These are phyloP conservation scores for Blepharisma undulans DNA, from an alignment of 169 alveolate species.

Conservation along the genomic window DNA sequence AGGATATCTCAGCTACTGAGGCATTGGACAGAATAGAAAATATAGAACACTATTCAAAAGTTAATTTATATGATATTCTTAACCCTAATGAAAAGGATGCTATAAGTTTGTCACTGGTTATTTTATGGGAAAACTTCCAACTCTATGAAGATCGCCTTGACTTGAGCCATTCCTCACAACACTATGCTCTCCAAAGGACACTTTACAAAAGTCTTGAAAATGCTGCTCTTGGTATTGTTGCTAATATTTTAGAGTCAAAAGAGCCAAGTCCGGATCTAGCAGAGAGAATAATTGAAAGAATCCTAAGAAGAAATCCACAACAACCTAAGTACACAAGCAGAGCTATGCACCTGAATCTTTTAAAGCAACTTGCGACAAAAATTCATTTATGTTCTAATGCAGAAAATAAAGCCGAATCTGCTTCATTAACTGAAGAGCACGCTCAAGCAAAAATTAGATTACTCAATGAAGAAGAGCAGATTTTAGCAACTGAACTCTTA, in stretches of 20 bases:
- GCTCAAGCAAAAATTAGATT: background rate
- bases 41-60: background rate
- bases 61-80: background rate
- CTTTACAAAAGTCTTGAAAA: too few relatives aligned
- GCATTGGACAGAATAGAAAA: background rate
- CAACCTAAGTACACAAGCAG: too few relatives aligned
- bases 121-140: conserved; percentile 19
- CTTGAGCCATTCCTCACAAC: background rate
- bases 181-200: too few relatives aligned
- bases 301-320: too few relatives aligned
- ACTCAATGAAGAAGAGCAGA: conserved; percentile 32
- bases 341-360: too few relatives aligned
- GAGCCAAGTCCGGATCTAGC: too few relatives aligned
- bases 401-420: background rate
- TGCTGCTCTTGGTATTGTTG: too few relatives aligned
- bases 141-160: background rate
- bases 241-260: too few relatives aligned
- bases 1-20: conserved; percentile 7
- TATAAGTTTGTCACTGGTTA: background rate
- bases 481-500: background rate
- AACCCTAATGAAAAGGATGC: background rate
- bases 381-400: background rate
- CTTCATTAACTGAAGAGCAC: conserved; percentile 29
- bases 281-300: too few relatives aligned
- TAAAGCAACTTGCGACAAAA: too few relatives aligned